Conservation (phyloP, 2,329 filamentous ascomycete genomes). For the Ophiostoma ips region DNA sequence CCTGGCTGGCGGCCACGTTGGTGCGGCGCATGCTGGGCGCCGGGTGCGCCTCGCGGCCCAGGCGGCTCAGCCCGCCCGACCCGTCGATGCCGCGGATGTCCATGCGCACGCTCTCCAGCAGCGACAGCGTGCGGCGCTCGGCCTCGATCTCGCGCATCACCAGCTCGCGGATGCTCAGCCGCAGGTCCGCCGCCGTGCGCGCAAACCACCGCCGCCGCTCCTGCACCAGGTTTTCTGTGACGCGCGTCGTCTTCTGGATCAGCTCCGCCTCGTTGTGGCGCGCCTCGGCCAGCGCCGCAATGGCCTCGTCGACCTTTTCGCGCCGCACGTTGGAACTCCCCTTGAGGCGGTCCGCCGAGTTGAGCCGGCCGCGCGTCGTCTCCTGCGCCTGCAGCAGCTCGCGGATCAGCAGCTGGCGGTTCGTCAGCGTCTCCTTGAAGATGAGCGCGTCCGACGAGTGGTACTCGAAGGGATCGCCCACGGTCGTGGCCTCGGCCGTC, state of each 20-base stretch:
- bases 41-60: slow-evolving; percentile 82
- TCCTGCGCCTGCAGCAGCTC: slow-evolving; percentile 89
- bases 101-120: slow-evolving; percentile 83
- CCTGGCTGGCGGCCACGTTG: slow-evolving; percentile 76
- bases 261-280: slow-evolving; percentile 69
- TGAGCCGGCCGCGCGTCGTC: slow-evolving; percentile 64
- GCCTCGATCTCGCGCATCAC: slow-evolving; percentile 91
- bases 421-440: slow-evolving; percentile 94
- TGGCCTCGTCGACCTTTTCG: slow-evolving; percentile 98
- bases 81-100: slow-evolving; percentile 89
- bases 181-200: slow-evolving; percentile 71
- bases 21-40: slow-evolving; percentile 53
- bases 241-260: slow-evolving; percentile 70
- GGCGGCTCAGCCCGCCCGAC: slow-evolving; percentile 74
- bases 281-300: slow-evolving; percentile 77
- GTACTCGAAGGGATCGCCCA: slow-evolving; percentile 87
- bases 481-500: slow-evolving; percentile 86
- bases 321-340: slow-evolving; percentile 72
- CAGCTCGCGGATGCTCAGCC: slow-evolving; percentile 76
- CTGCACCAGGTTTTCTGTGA: slow-evolving; percentile 75
- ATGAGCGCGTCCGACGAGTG: slow-evolving; percentile 94
- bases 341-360: slow-evolving; percentile 79
- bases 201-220: slow-evolving; percentile 88
- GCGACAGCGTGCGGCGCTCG: slow-evolving; percentile 78
- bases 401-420: slow-evolving; percentile 88